Evolutionary conservation across 805 yeast species (phyloP), one percentile per base, ranked within the genome.

Genomic region (Myxozyma kluyveri): DNA sequence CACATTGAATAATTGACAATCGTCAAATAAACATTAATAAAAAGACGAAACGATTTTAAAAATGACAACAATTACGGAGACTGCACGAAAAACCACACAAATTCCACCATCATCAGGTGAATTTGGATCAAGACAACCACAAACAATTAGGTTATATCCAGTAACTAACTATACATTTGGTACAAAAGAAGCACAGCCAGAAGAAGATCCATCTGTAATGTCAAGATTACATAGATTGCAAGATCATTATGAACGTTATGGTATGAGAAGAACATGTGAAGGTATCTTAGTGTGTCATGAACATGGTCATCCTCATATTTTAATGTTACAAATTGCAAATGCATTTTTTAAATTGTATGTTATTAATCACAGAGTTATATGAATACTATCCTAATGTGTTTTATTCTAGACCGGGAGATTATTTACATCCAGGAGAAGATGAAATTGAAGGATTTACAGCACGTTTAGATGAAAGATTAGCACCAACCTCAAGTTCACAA

Each of bases 251-350:
- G 66, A 64, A 39, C 51, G 50, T 35, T 45, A 49, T 22, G 69
- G 69, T 22, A 66, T 65, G 65, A 47, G 68, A 18, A 52, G 68
- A 39, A 59, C 66, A 21, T 66, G 65, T 45, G 70, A 66, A 49
- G 68, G 63, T 3, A 54, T 66, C 14, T 47, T 66, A 32, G 50
- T 66, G 14, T 66, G 68, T 41, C 69, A 66, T 38, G 69, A 67
- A 38, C 65, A 66, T 43, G 68, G 69, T 3, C 68, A 66, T 35
- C 69, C 69, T 12, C 66, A 65, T 32, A 59, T 66, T 41, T 44
- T 66, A 27, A 46, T 64, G 61, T 55, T 65, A 14, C 69, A 66
- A 52, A 59, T 63, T 44, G 66, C 67, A 19, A 65, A 64, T 53
- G 56, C 69, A 19, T 67, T 67, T 49, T 67, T 61, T 61, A 67